phyloP scores from a whole-genome alignment of 23 red algal species.

The Gracilariopsis chorda region DNA sequence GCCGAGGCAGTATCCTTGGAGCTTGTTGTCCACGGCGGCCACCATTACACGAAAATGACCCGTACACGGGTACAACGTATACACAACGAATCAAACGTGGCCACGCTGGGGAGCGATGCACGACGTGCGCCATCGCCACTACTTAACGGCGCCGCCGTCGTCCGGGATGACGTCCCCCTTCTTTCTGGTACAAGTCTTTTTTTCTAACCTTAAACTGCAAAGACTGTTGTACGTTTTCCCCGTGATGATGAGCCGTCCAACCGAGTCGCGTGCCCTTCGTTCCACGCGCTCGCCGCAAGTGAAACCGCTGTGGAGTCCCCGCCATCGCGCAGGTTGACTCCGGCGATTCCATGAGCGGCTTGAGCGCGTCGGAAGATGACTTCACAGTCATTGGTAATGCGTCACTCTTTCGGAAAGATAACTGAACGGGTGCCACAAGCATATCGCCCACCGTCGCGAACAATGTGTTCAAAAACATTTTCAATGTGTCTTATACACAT shows the following conservation, averaged over 20 bases:
- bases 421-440: background rate
- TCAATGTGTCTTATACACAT: background rate
- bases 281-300: background rate
- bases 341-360: background rate
- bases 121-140: no score
- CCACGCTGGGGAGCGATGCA: no score
- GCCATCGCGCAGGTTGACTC: background rate
- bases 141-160: no score
- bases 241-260: constrained; percentile 58
- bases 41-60: no score
- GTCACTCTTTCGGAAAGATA: constrained; percentile 69
- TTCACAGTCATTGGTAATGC: constrained; percentile 5
- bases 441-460: background rate
- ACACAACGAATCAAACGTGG: no score
- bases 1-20: no score
- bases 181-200: constrained; percentile 59
- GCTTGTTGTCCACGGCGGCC: no score
- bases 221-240: constrained; percentile 60
- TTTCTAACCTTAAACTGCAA: constrained; percentile 79
- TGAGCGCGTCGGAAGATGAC: background rate
- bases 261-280: constrained; percentile 40
- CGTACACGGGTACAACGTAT: no score
- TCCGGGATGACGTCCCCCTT: background rate
- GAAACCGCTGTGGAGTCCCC: constrained; percentile 32
- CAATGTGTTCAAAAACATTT: background rate